phyloP scores from a whole-genome alignment of 75 land plant genomes.

The Pseudotsuga menziesii region DNA sequence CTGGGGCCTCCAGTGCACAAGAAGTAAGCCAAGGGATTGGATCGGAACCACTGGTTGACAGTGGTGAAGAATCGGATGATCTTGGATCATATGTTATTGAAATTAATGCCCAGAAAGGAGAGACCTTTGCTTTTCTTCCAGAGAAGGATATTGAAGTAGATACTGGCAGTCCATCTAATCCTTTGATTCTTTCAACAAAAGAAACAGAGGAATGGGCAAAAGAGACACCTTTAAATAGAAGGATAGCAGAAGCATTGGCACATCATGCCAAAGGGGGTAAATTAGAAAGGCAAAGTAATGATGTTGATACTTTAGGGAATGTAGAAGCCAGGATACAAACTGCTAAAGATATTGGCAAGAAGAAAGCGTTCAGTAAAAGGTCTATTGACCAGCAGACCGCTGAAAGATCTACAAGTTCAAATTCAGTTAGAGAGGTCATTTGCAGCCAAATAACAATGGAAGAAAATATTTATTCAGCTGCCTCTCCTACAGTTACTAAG shows the following conservation, averaged over 20 bases:
- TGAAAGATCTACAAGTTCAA: slow-evolving; percentile 1
- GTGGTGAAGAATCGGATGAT: slow-evolving; percentile 9
- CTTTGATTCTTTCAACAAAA: background rate
- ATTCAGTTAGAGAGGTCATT: background rate
- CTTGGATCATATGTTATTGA: slow-evolving; percentile 9
- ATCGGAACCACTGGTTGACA: background rate
- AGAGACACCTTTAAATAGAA: background rate
- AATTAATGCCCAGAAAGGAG: slow-evolving; percentile 6
- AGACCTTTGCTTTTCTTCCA: slow-evolving; percentile 6
- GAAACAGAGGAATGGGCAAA: slow-evolving; percentile 1
- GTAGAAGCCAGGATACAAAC: slow-evolving; percentile 1
- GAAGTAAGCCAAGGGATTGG: slow-evolving; percentile 2
- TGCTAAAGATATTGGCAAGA: background rate
- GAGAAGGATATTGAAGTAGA: slow-evolving; percentile 4
- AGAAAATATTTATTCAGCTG: too few species aligned
- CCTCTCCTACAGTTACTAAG: background rate
- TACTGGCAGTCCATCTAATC: background rate
- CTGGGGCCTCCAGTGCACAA: background rate
- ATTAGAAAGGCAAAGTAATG: background rate
- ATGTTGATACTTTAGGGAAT: background rate
- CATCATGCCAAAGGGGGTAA: background rate
- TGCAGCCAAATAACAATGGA: too few species aligned
- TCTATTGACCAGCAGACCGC: background rate
- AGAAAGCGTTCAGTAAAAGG: background rate
- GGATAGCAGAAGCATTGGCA: background rate